Conservation (phyloP, 495 filamentous ascomycete species). For the Cenococcum geophilum region DNA sequence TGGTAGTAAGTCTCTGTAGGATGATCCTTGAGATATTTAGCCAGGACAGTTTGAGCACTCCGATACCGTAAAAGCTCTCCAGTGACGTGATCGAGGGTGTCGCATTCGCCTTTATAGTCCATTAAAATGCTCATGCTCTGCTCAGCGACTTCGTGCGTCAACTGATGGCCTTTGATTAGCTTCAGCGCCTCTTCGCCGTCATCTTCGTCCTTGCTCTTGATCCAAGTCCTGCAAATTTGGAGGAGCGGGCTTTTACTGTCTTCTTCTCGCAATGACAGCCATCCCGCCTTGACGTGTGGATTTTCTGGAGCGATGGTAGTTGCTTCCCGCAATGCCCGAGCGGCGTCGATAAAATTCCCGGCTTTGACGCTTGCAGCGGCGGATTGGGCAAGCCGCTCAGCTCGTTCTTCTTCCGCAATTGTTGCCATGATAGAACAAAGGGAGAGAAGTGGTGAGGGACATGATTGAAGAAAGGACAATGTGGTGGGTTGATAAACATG, state of each 20-base stretch:
- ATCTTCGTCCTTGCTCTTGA: slow-evolving; percentile 46
- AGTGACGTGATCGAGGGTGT: slow-evolving; percentile 53
- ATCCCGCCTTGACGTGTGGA: slow-evolving; percentile 47
- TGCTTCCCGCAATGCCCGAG: slow-evolving; percentile 57
- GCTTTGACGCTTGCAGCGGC: slow-evolving; percentile 15
- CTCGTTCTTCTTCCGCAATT: slow-evolving; percentile 23
- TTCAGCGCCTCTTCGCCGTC: slow-evolving; percentile 54
- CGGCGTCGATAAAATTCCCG: slow-evolving; percentile 29
- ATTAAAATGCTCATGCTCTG: slow-evolving; percentile 53
- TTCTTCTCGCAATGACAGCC: slow-evolving; percentile 48
- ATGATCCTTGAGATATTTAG: slow-evolving; percentile 44
- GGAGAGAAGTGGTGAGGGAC: neutral
- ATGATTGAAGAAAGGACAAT: neutral
- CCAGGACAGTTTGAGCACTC: slow-evolving; percentile 52
- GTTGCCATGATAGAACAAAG: slow-evolving; percentile 20
- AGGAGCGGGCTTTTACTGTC: slow-evolving; percentile 46
- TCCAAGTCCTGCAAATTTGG: slow-evolving; percentile 51
- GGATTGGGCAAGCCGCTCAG: slow-evolving; percentile 18
- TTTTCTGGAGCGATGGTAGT: slow-evolving; percentile 55
- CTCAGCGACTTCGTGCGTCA: slow-evolving; percentile 48
- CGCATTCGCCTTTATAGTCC: slow-evolving; percentile 38
- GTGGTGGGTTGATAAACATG: slow-evolving; percentile 17
- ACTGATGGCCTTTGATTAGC: slow-evolving; percentile 49
- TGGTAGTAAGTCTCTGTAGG: slow-evolving; percentile 51
- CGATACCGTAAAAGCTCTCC: slow-evolving; percentile 52